Evolutionary conservation across 352 stramenopile species (phyloP).

Genomic region (Globisporangium lucens): DNA sequence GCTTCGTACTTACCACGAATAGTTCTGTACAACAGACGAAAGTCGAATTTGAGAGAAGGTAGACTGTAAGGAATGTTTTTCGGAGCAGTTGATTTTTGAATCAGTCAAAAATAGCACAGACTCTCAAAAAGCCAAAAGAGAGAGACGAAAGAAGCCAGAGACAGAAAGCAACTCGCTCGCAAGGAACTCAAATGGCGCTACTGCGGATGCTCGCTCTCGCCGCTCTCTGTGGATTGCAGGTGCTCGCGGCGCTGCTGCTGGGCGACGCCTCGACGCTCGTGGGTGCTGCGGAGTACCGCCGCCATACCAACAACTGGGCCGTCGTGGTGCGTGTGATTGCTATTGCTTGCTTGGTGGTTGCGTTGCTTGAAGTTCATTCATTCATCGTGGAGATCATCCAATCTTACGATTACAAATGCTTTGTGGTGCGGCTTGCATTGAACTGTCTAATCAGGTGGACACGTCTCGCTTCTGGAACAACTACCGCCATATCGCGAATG

Average conservation of each 20-base stretch:
- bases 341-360: not conserved
- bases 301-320: constrained; percentile 87
- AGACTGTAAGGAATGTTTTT: not conserved
- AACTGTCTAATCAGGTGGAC: constrained; percentile 58
- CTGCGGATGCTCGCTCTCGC: constrained; percentile 7
- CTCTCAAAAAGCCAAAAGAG: not conserved
- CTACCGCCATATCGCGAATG: constrained; percentile 96
- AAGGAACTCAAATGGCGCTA: constrained; percentile 3
- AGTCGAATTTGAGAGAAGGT: not conserved
- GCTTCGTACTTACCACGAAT: not conserved
- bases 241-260: constrained; percentile 27
- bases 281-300: constrained; percentile 37
- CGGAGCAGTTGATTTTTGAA: not conserved
- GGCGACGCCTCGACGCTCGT: constrained; percentile 7
- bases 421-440: not conserved
- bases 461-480: constrained; percentile 98
- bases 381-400: not conserved
- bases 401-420: constrained; percentile 1
- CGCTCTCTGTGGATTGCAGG: constrained; percentile 13
- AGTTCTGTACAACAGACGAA: not conserved
- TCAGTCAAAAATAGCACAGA: not conserved
- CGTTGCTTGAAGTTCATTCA: not conserved
- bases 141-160: not conserved
- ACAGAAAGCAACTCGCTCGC: not conserved
- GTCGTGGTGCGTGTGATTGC: constrained; percentile 52